Percentiles rank a stretch among this genome's conserved stretches.
These are phyloP conservation scores for Ananas comosus DNA, from an alignment of 176 grass and related monocot genomes.

Conservation along the genomic window DNA sequence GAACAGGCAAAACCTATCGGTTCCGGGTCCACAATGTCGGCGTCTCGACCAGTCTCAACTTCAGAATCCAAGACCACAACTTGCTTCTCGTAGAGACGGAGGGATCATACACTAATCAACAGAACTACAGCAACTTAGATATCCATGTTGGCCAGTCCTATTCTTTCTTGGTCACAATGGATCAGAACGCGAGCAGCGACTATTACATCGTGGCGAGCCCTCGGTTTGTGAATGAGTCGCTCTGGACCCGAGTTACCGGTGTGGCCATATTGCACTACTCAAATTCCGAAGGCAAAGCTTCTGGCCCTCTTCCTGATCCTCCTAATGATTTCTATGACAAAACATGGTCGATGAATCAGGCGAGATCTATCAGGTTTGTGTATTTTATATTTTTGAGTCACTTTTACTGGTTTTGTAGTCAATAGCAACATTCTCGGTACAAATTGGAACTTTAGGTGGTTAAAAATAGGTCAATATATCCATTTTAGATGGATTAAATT, in stretches of 20 bases:
- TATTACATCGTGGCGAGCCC: constrained; percentile 93
- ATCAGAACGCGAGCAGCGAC: constrained; percentile 77
- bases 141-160: constrained; percentile 94
- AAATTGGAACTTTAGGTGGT: no score
- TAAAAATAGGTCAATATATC: no score
- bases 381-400: neutral
- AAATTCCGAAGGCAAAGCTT: constrained; percentile 60
- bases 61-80: constrained; percentile 83
- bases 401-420: no score
- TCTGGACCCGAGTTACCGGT: constrained; percentile 59
- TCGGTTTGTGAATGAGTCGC: constrained; percentile 46
- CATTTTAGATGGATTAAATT: no score
- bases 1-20: constrained; percentile 73
- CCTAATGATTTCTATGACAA: constrained; percentile 75
- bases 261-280: constrained; percentile 84
- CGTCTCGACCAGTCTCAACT: constrained; percentile 74
- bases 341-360: constrained; percentile 68
- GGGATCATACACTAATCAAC: constrained; percentile 74
- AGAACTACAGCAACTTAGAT: constrained; percentile 77
- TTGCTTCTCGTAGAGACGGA: constrained; percentile 68
- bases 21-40: constrained; percentile 84
- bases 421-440: no score
- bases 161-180: constrained; percentile 79
- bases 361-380: constrained; percentile 68
- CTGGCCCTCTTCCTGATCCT: constrained; percentile 60